phyloP scores from a whole-genome alignment of 768 basidiomycete species.

The Pulveroboletus frians region DNA sequence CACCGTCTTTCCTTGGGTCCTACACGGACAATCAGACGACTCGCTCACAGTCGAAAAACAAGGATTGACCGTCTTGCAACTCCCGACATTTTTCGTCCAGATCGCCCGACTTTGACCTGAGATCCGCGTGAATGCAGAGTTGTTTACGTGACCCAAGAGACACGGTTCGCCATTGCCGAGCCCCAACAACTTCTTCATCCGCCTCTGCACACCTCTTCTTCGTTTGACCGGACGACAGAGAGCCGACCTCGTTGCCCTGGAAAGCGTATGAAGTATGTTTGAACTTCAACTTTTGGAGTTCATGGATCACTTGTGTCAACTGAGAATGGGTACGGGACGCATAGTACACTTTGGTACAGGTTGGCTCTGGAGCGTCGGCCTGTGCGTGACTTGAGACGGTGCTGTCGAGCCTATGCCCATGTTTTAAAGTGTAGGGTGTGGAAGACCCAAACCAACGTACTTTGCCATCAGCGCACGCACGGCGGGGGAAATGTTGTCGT shows the following conservation, averaged over 20 bases:
- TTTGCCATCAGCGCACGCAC: slow-evolving; percentile 76
- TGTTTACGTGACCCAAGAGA: slow-evolving; percentile 87
- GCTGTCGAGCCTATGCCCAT: slow-evolving; percentile 15
- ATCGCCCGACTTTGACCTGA: slow-evolving; percentile 58
- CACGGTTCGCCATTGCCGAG: slow-evolving; percentile 52
- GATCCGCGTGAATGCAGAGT: slow-evolving; percentile 84
- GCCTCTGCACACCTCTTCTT: slow-evolving; percentile 21
- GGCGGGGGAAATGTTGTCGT: slow-evolving; percentile 64
- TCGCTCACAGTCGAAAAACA: neutral
- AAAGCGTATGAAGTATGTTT: slow-evolving; percentile 26
- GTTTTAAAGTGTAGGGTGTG: neutral
- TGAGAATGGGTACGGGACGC: slow-evolving; percentile 97
- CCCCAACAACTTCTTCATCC: slow-evolving; percentile 25
- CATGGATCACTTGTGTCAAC: slow-evolving; percentile 83
- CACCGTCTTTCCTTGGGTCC: slow-evolving; percentile 70
- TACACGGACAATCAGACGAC: slow-evolving; percentile 19
- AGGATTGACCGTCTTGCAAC: slow-evolving; percentile 54
- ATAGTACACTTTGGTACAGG: slow-evolving; percentile 84
- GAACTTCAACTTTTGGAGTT: slow-evolving; percentile 70
- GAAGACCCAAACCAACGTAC: slow-evolving; percentile 36
- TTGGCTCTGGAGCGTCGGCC: slow-evolving; percentile 38
- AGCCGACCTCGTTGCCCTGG: neutral
- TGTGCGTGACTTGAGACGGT: slow-evolving; percentile 4
- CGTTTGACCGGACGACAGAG: slow-evolving; percentile 3
- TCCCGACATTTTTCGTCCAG: slow-evolving; percentile 88